phyloP scores from a whole-genome alignment of 192 early-diverging fungal species.

The Dispira simplex region DNA sequence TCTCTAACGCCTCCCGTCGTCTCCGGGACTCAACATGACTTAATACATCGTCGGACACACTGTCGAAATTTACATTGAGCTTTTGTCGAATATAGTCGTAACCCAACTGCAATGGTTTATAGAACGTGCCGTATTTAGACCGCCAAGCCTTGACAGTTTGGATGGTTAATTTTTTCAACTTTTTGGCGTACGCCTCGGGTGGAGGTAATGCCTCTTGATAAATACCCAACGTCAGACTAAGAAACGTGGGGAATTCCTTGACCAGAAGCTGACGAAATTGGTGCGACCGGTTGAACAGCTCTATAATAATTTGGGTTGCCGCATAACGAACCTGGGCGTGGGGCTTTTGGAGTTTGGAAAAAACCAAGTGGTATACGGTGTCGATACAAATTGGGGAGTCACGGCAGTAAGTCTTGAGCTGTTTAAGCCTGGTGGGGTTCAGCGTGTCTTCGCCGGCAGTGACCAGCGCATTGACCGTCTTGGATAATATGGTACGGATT shows the following conservation, averaged over 20 bases:
- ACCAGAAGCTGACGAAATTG: slow-evolving; percentile 36
- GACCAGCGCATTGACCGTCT: no score
- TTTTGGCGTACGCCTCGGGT: slow-evolving; percentile 28
- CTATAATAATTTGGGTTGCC: slow-evolving; percentile 36
- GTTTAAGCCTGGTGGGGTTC: no score
- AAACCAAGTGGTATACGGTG: no score
- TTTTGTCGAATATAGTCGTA: slow-evolving; percentile 37
- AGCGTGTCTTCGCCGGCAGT: no score
- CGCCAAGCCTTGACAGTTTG: slow-evolving; percentile 39
- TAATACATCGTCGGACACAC: background rate
- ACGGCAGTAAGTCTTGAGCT: no score
- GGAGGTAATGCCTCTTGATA: slow-evolving; percentile 34
- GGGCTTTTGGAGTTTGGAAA: no score
- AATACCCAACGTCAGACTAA: slow-evolving; percentile 38
- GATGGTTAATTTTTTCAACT: slow-evolving; percentile 28
- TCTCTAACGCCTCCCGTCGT: background rate
- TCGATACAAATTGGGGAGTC: no score
- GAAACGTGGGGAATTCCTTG: slow-evolving; percentile 30
- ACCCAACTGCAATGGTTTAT: slow-evolving; percentile 35
- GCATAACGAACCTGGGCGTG: slow-evolving; percentile 38
- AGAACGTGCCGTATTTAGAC: slow-evolving; percentile 31
- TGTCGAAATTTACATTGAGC: slow-evolving; percentile 14
- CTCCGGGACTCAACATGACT: background rate
- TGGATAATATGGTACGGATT: no score
- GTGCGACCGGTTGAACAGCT: slow-evolving; percentile 48